These are phyloP conservation scores for Geotrichum australiense DNA, from an alignment of 1,139 yeast genomes.

Conservation along the genomic window DNA sequence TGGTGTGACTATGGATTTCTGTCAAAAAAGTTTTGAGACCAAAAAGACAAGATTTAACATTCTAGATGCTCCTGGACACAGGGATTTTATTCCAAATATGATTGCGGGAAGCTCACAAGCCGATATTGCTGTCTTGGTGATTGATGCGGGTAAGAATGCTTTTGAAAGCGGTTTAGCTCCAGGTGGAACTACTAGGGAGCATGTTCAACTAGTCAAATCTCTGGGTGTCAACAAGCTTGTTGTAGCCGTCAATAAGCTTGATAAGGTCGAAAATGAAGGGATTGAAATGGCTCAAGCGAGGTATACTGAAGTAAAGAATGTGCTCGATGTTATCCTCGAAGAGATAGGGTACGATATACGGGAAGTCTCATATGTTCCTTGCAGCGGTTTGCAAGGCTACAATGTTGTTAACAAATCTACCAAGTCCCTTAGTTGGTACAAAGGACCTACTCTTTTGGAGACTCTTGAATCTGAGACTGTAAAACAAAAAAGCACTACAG, in stretches of 20 bases:
- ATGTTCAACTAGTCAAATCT: constrained; percentile 73
- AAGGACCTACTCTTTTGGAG: constrained; percentile 57
- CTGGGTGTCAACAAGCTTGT: constrained; percentile 72
- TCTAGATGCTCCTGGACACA: constrained; percentile 97
- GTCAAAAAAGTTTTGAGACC: constrained; percentile 79
- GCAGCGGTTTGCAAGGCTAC: constrained; percentile 78
- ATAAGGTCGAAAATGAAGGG: constrained; percentile 55
- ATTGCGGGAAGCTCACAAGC: constrained; percentile 91
- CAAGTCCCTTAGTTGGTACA: constrained; percentile 48
- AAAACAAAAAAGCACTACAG: constrained; percentile 26
- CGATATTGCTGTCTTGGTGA: constrained; percentile 63
- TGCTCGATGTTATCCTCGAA: constrained; percentile 53
- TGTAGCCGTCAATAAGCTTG: constrained; percentile 86
- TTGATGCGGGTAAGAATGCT: constrained; percentile 76
- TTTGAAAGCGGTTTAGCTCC: constrained; percentile 82
- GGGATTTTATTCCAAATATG: constrained; percentile 97
- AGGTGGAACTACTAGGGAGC: constrained; percentile 95
- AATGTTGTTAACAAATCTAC: constrained; percentile 52
- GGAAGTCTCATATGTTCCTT: constrained; percentile 66
- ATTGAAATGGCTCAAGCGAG: constrained; percentile 41
- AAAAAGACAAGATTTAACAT: constrained; percentile 61
- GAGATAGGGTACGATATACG: constrained; percentile 48
- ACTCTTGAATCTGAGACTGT: constrained; percentile 36
- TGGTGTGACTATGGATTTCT: constrained; percentile 92
- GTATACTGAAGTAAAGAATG: constrained; percentile 53